These are phyloP conservation scores for Cladosporium sp. DNA, from an alignment of 2,329 filamentous ascomycete genomes.

Conservation along the genomic window DNA sequence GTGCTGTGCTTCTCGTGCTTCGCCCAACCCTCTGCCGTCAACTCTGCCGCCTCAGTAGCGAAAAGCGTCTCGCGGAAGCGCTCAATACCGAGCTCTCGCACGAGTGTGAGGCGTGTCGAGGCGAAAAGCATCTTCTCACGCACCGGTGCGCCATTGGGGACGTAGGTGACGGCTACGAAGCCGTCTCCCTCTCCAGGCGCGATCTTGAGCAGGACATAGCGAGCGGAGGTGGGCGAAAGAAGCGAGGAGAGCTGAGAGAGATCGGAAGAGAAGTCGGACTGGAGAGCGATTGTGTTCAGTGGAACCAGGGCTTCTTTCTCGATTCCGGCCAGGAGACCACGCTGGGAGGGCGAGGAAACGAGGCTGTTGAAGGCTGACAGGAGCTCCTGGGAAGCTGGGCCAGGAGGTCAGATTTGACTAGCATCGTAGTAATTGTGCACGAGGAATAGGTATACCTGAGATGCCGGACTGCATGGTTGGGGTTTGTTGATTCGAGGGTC, in stretches of 20 bases:
- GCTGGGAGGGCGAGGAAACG: constrained; percentile 57
- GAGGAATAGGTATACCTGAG: constrained; percentile 50
- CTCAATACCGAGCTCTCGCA: constrained; percentile 72
- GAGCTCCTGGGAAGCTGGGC: constrained; percentile 70
- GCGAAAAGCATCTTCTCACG: constrained; percentile 86
- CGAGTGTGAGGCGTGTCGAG: constrained; percentile 68
- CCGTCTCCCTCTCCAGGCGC: constrained; percentile 45
- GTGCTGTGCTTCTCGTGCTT: constrained; percentile 65
- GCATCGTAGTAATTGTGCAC: not conserved
- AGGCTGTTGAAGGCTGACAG: constrained; percentile 68
- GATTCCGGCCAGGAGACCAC: constrained; percentile 70
- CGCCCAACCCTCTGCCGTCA: constrained; percentile 65
- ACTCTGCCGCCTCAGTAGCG: constrained; percentile 64
- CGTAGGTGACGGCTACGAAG: constrained; percentile 70
- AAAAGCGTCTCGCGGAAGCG: constrained; percentile 75
- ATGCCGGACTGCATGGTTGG: constrained; percentile 72
- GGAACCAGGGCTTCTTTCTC: constrained; percentile 64
- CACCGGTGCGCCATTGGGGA: constrained; percentile 73
- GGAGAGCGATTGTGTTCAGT: constrained; percentile 50
- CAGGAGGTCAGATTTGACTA: constrained; percentile 5
- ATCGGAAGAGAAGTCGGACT: constrained; percentile 58
- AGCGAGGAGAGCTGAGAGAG: constrained; percentile 59
- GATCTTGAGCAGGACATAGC: constrained; percentile 72
- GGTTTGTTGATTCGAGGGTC: not conserved
- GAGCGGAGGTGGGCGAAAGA: constrained; percentile 62